These are phyloP conservation scores for Delphinella strobiligena DNA, from an alignment of 2,329 filamentous ascomycete species.

Conservation along the genomic window DNA sequence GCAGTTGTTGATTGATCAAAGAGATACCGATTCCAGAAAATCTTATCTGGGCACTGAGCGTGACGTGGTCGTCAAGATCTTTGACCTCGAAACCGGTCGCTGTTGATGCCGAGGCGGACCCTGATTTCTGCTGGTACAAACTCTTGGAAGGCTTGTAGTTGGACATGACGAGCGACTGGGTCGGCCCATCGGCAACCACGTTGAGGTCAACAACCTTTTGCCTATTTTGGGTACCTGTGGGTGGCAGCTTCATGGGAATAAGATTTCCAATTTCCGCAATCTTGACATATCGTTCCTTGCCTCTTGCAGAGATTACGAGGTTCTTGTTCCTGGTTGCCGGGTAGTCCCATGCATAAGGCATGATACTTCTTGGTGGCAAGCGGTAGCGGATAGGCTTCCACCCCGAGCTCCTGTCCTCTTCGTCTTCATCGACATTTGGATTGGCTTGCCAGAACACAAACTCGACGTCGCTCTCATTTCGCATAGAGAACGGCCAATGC, in stretches of 20 bases:
- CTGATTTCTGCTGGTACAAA: conserved; percentile 62
- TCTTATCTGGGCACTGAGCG: conserved; percentile 77
- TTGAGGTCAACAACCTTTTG: conserved; percentile 94
- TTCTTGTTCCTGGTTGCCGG: conserved; percentile 95
- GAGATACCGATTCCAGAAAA: conserved; percentile 88
- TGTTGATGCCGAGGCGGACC: conserved; percentile 43
- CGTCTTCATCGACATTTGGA: conserved; percentile 85
- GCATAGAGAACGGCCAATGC: conserved; percentile 97
- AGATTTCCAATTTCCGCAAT: conserved; percentile 93
- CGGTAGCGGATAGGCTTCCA: conserved; percentile 92
- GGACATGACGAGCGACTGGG: conserved; percentile 83
- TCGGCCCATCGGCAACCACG: conserved; percentile 88
- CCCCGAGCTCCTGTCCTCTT: conserved; percentile 65
- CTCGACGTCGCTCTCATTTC: conserved; percentile 93
- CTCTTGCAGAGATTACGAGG: conserved; percentile 66
- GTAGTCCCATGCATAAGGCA: conserved; percentile 99
- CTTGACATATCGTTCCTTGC: conserved; percentile 82
- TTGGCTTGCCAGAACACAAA: conserved; percentile 95
- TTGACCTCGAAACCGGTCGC: conserved; percentile 83
- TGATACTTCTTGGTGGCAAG: conserved; percentile 85
- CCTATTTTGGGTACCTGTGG: conserved; percentile 46
- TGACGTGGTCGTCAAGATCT: conserved; percentile 74
- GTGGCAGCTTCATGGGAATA: conserved; percentile 80
- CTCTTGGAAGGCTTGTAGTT: conserved; percentile 92
- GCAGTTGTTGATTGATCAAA: conserved; percentile 81